Percentiles rank a stretch among this genome's conserved stretches.
phyloP scores from a whole-genome alignment of 495 filamentous ascomycete genomes.

The Diplogelasinospora grovesii region DNA sequence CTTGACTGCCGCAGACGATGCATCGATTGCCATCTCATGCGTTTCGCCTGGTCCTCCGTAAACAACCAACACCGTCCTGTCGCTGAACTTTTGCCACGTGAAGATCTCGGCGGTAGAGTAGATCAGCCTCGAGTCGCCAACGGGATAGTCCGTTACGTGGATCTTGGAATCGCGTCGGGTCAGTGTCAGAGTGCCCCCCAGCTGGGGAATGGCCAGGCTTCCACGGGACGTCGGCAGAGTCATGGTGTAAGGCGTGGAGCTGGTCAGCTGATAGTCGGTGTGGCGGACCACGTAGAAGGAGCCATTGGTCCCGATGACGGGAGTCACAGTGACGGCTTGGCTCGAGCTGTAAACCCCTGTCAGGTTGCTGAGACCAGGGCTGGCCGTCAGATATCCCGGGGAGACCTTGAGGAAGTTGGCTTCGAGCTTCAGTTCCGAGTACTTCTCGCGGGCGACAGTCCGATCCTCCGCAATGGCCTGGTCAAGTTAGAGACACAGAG shows the following conservation, averaged over 20 bases:
- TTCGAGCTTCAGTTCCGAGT: constrained; percentile 68
- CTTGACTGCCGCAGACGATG: constrained; percentile 46
- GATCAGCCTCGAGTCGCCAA: constrained; percentile 56
- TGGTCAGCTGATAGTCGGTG: constrained; percentile 38
- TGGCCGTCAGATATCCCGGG: constrained; percentile 56
- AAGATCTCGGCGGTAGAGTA: constrained; percentile 76
- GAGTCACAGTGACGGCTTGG: constrained; percentile 52
- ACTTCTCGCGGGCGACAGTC: constrained; percentile 63
- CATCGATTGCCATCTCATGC: constrained; percentile 58
- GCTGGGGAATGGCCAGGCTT: constrained; percentile 46
- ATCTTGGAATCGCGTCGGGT: constrained; percentile 68
- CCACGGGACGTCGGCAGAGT: neutral
- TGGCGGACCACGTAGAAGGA: constrained; percentile 61
- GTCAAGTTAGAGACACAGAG: constrained; percentile 34
- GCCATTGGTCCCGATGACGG: constrained; percentile 36
- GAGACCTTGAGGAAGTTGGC: constrained; percentile 66
- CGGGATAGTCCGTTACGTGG: constrained; percentile 65
- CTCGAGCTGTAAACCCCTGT: constrained; percentile 39
- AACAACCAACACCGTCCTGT: constrained; percentile 53
- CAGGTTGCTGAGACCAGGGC: constrained; percentile 30
- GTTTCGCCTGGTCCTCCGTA: constrained; percentile 65
- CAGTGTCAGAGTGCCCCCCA: constrained; percentile 54
- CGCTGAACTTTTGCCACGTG: constrained; percentile 43
- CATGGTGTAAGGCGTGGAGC: constrained; percentile 1
- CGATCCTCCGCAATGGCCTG: constrained; percentile 56